A percentile compares a stretch with the other conserved stretches of the same genome.
Evolutionary conservation across 2,329 filamentous ascomycete species (phyloP).

Genomic region (Neofusicoccum cordaticola): DNA sequence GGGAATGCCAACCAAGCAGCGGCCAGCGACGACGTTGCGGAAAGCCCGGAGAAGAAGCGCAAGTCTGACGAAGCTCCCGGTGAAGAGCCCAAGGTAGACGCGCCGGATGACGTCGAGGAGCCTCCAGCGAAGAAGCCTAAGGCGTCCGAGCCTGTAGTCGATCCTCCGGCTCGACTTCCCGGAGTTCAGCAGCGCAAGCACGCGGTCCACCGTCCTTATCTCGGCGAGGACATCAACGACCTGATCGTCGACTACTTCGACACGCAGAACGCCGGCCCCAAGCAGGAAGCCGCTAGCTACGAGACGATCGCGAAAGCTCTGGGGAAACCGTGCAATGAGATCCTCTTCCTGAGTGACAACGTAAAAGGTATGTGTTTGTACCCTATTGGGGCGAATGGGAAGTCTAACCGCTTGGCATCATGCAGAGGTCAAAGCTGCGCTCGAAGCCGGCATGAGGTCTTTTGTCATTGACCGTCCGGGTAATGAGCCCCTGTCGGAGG

Average conservation of each 20-base stretch:
- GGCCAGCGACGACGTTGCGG: conserved; percentile 13
- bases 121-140: conserved; percentile 9
- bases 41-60: conserved; percentile 25
- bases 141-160: neutral
- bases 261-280: conserved; percentile 75
- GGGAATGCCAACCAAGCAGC: neutral
- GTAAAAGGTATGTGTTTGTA: conserved; percentile 49
- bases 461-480: conserved; percentile 60
- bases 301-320: conserved; percentile 57
- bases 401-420: conserved; percentile 21
- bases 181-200: conserved; percentile 28
- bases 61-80: conserved; percentile 18
- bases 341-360: conserved; percentile 82
- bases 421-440: conserved; percentile 46
- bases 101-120: neutral
- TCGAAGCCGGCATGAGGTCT: conserved; percentile 41
- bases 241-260: conserved; percentile 57
- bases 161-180: conserved; percentile 5
- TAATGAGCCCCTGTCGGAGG: conserved; percentile 58
- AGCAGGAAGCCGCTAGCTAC: conserved; percentile 68
- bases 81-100: conserved; percentile 13
- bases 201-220: neutral
- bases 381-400: conserved; percentile 15
- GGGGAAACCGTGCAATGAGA: conserved; percentile 49
- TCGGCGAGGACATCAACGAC: conserved; percentile 37